Evolutionary conservation across 371 early-diverging fungal species (phyloP).

Genomic region (Umbelopsis sp.): DNA sequence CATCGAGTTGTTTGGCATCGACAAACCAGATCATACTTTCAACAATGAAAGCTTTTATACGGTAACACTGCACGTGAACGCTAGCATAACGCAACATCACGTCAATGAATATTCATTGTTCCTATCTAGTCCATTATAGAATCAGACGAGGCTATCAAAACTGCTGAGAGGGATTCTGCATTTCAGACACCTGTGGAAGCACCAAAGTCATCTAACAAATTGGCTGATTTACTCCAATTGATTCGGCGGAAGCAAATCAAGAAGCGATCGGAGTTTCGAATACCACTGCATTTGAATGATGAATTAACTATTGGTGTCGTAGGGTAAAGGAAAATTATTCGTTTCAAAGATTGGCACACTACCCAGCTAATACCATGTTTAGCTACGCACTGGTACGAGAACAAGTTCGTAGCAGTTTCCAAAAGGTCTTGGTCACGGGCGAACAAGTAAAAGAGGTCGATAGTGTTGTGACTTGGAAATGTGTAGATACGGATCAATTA

Average conservation of each 20-base stretch:
- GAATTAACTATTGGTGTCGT: conserved; percentile 64
- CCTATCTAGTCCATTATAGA: conserved; percentile 1
- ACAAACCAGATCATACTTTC: conserved; percentile 47
- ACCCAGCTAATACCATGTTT: neutral
- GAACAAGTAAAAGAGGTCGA: conserved; percentile 59
- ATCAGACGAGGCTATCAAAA: conserved; percentile 7
- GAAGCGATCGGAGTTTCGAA: conserved; percentile 55
- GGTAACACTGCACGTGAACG: conserved; percentile 29
- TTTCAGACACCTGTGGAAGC: neutral
- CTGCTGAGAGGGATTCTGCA: neutral
- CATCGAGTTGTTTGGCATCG: conserved; percentile 62
- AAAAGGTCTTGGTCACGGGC: conserved; percentile 51
- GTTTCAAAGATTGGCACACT: neutral
- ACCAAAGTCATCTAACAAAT: conserved; percentile 24
- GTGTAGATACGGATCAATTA: conserved; percentile 57
- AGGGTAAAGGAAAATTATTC: conserved; percentile 34
- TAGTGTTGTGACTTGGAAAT: conserved; percentile 58
- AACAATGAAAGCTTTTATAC: conserved; percentile 52
- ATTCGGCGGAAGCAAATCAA: conserved; percentile 61
- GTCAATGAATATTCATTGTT: no score
- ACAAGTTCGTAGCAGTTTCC: conserved; percentile 43
- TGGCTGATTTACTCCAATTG: conserved; percentile 49
- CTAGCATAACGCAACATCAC: no score
- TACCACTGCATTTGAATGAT: conserved; percentile 54
- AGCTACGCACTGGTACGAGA: conserved; percentile 57